phyloP scores from a whole-genome alignment of 257 asterid species.

The Solanum sitiens region DNA sequence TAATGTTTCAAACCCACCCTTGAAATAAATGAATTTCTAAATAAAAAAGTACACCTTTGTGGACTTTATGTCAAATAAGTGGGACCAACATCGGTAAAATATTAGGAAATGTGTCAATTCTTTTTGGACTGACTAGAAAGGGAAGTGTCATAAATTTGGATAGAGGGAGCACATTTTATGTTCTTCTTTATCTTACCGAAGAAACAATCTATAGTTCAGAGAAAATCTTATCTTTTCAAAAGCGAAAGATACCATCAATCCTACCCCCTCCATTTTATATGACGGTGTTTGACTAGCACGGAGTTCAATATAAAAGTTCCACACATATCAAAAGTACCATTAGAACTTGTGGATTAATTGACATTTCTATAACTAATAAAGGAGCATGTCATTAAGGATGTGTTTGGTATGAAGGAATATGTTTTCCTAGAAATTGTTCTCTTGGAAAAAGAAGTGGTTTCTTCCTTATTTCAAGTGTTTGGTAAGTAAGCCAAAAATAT shows the following conservation, averaged over 20 bases:
- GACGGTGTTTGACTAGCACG: background rate
- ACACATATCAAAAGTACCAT: background rate
- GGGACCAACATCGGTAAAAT: background rate
- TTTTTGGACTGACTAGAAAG: background rate
- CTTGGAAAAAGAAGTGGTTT: background rate
- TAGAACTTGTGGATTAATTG: background rate
- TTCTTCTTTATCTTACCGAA: background rate
- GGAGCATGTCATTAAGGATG: background rate
- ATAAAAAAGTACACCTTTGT: background rate
- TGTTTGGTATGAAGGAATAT: background rate
- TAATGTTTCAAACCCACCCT: background rate
- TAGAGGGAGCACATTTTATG: background rate
- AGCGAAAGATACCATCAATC: background rate
- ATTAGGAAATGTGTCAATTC: background rate
- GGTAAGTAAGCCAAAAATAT: background rate
- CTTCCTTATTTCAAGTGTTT: background rate
- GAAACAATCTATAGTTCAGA: background rate
- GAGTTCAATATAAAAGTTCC: background rate
- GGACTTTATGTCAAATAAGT: background rate
- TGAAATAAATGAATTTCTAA: background rate
- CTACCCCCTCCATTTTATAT: background rate
- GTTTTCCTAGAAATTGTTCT: background rate
- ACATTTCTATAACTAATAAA: background rate
- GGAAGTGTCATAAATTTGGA: background rate
- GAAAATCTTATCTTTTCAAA: background rate